Evolutionary conservation across 257 asterid genomes (phyloP).

Genomic region (Cordia subcordata): DNA sequence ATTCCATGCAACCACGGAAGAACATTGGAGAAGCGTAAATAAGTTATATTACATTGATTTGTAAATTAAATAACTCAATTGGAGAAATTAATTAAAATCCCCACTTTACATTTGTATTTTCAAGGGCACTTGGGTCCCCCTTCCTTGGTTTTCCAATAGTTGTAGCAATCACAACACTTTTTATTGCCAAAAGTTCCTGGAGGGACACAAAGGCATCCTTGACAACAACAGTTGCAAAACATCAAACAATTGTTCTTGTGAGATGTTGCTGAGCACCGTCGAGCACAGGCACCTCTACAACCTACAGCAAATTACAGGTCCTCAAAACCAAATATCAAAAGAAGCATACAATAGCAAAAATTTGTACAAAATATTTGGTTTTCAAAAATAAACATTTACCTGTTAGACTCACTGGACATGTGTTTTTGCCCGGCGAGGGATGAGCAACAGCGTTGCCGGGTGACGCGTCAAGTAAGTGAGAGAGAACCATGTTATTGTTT

Average conservation of each 20-base stretch:
- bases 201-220: conserved; percentile 15
- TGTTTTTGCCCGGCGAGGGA: conserved; percentile 12
- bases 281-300: conserved; percentile 17
- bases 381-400: neutral
- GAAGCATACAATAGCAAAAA: neutral
- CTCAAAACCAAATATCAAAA: neutral
- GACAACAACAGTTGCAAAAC: conserved; percentile 18
- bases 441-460: neutral
- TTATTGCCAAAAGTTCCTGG: conserved; percentile 19
- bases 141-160: conserved; percentile 15
- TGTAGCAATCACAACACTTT: conserved; percentile 17
- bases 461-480: too few species aligned
- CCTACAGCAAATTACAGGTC: neutral
- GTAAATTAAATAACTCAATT: too few species aligned
- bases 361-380: neutral
- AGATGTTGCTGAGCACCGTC: conserved; percentile 17
- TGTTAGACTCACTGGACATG: conserved; percentile 10
- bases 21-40: too few species aligned
- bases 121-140: conserved; percentile 30
- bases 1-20: too few species aligned
- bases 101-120: neutral
- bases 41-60: too few species aligned
- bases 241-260: conserved; percentile 11
- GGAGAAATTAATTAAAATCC: too few species aligned
- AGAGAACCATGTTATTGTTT: too few species aligned